These are phyloP conservation scores for Dactylellina haptotyla DNA, from an alignment of 2,329 filamentous ascomycete genomes.

Conservation along the genomic window DNA sequence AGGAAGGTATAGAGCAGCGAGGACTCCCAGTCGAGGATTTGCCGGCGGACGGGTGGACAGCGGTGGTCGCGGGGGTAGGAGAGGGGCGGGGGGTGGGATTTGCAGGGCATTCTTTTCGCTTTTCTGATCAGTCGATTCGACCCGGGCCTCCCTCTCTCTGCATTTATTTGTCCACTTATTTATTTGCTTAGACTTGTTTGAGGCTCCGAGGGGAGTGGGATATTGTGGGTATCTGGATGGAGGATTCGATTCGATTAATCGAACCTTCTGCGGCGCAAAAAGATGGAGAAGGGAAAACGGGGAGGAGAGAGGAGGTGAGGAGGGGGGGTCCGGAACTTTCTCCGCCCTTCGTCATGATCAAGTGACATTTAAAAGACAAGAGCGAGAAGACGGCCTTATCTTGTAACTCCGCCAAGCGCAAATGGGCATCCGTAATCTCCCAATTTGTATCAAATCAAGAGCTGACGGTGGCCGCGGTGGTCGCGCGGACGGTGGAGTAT, in stretches of 20 bases:
- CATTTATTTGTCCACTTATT: not conserved
- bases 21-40: constrained; percentile 80
- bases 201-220: no score
- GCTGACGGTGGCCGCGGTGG: not conserved
- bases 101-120: constrained; percentile 27
- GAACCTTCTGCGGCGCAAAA: not conserved
- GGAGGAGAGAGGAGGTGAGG: not conserved
- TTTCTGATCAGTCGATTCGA: not conserved
- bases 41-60: constrained; percentile 73
- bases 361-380: no score
- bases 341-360: no score
- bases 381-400: not conserved
- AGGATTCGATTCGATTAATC: not conserved
- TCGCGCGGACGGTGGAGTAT: not conserved
- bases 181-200: not conserved
- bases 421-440: not conserved
- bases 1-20: constrained; percentile 83
- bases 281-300: not conserved
- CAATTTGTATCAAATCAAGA: not conserved
- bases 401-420: not conserved
- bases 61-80: constrained; percentile 36
- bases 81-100: constrained; percentile 24
- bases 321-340: no score
- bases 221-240: not conserved
- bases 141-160: not conserved